A percentile compares a stretch with the other conserved stretches of the same genome.
These are phyloP conservation scores for Syzygium jambos DNA, from an alignment of 345 rosid genomes.

Conservation along the genomic window DNA sequence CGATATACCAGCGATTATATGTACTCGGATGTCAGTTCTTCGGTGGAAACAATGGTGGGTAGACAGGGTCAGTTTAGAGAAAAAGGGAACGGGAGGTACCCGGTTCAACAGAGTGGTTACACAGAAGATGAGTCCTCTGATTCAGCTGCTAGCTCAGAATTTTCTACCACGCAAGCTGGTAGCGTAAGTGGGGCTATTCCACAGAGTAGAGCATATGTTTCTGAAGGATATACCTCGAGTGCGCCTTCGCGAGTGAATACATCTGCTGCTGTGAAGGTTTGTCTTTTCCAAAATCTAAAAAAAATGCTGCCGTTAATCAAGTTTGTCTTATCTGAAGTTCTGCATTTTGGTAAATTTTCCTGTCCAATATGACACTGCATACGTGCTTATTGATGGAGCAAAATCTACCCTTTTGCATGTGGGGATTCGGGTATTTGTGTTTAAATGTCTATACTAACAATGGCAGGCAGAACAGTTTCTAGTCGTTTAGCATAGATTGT, in stretches of 20 bases:
- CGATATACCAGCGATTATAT: constrained; percentile 37
- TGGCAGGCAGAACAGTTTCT: not conserved
- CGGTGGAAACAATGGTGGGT: constrained; percentile 55
- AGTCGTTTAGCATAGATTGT: not conserved
- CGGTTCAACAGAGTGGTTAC: constrained; percentile 30
- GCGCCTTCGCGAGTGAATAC: constrained; percentile 30
- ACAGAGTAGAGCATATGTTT: constrained; percentile 25
- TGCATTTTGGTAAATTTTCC: not conserved
- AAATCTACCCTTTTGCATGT: not conserved
- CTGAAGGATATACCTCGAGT: constrained; percentile 50
- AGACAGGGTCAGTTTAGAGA: constrained; percentile 17
- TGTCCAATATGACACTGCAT: not conserved
- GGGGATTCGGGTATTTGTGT: not conserved
- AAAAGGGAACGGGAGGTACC: constrained; percentile 28
- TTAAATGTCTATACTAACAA: not conserved
- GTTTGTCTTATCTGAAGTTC: not conserved
- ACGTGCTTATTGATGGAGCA: not conserved
- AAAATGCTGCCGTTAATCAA: not conserved
- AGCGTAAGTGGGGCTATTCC: constrained; percentile 42
- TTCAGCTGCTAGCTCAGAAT: constrained; percentile 79
- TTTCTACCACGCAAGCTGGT: constrained; percentile 46
- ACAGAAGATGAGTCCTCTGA: constrained; percentile 69
- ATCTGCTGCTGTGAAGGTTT: constrained; percentile 38
- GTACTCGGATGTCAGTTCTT: constrained; percentile 80
- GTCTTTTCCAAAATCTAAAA: not conserved